These are phyloP conservation scores for Populus trichocarpa DNA, from an alignment of 441 rosid species.

Conservation along the genomic window DNA sequence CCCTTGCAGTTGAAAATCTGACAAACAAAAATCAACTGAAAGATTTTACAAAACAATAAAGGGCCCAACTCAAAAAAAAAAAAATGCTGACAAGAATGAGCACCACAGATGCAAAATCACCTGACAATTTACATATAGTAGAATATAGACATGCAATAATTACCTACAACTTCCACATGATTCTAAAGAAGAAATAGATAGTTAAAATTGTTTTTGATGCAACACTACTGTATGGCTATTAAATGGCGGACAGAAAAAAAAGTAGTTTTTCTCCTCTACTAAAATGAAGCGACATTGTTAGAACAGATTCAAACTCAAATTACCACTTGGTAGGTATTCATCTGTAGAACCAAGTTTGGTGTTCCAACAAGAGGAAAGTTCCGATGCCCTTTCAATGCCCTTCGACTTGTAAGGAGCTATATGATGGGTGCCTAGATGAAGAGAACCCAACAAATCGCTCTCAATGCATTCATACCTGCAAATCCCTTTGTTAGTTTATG, in stretches of 20 bases:
- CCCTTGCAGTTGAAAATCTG: neutral
- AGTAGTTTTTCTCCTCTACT: neutral
- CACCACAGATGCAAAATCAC: neutral
- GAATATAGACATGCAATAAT: neutral
- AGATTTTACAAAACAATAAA: neutral
- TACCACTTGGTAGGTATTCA: constrained; percentile 39
- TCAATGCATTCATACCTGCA: constrained; percentile 80
- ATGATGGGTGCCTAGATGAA: constrained; percentile 48
- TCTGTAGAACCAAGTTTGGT: constrained; percentile 35
- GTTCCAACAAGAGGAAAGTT: constrained; percentile 48
- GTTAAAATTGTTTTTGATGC: neutral
- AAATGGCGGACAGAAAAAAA: neutral
- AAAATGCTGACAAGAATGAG: neutral
- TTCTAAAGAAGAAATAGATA: neutral
- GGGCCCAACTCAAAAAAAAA: neutral
- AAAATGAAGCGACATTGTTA: neutral
- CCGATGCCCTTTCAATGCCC: constrained; percentile 70
- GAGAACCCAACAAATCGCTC: constrained; percentile 64
- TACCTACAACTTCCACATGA: neutral
- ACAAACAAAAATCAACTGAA: neutral
- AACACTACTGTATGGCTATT: neutral
- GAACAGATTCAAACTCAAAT: constrained; percentile 8
- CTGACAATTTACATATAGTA: neutral
- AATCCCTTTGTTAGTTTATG: constrained; percentile 11
- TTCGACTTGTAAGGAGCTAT: constrained; percentile 69